Percentiles rank a stretch among this genome's conserved stretches.
phyloP scores from a whole-genome alignment of 2,329 filamentous ascomycete species.

The Simplicillium sp. region DNA sequence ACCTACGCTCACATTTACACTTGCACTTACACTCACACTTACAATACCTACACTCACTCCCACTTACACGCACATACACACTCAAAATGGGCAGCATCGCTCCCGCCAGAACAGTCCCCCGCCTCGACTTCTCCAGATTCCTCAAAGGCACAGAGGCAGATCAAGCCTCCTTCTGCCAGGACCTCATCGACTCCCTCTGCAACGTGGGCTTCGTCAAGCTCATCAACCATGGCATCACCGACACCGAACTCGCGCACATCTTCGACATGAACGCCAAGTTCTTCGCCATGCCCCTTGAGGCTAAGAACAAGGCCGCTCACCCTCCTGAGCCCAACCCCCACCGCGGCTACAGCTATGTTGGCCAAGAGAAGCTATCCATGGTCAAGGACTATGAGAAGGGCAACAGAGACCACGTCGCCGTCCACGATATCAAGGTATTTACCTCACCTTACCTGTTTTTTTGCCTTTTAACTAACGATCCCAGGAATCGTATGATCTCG shows the following conservation, averaged over 20 bases:
- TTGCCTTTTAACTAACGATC: slow-evolving; percentile 17
- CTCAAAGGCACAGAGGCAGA: slow-evolving; percentile 18
- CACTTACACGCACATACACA: no score
- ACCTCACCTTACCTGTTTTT: neutral
- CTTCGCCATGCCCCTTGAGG: slow-evolving; percentile 19
- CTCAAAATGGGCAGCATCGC: no score
- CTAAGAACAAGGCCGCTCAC: slow-evolving; percentile 21
- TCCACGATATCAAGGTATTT: slow-evolving; percentile 31
- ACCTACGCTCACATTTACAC: no score
- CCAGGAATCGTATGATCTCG: slow-evolving; percentile 30
- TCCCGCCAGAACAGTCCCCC: neutral
- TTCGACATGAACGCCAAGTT: slow-evolving; percentile 20
- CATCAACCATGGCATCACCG: slow-evolving; percentile 17
- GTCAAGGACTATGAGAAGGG: slow-evolving; percentile 20
- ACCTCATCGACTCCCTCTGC: slow-evolving; percentile 13
- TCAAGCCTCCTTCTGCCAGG: neutral
- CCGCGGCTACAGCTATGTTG: slow-evolving; percentile 24
- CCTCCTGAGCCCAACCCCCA: slow-evolving; percentile 23
- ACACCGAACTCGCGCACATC: slow-evolving; percentile 18
- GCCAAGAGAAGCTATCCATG: slow-evolving; percentile 23
- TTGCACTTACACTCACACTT: no score
- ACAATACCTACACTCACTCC: no score
- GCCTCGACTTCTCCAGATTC: slow-evolving; percentile 1
- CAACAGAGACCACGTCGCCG: slow-evolving; percentile 40
- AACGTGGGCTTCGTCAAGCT: slow-evolving; percentile 17